phyloP scores from a whole-genome alignment of 345 rosid species.

The Euphorbia pulcherrima region DNA sequence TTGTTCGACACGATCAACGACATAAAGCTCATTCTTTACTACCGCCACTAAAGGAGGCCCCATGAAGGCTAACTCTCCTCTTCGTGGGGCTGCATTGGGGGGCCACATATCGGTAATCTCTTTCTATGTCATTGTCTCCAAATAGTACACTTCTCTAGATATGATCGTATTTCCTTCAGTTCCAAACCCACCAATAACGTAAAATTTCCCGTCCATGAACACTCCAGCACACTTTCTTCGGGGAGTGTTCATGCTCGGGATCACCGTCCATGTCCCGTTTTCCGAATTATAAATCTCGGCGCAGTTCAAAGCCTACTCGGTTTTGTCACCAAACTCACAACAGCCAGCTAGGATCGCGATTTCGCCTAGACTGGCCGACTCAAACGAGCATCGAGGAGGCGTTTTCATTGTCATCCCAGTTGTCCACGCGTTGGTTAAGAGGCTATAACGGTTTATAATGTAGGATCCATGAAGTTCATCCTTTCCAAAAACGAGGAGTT shows the following conservation, averaged over 20 bases:
- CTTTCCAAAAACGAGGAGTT: constrained; percentile 42
- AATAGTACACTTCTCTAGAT: constrained; percentile 64
- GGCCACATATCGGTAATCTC: constrained; percentile 69
- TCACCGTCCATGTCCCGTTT: constrained; percentile 46
- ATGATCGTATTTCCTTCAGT: constrained; percentile 36
- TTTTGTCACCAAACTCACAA: constrained; percentile 47
- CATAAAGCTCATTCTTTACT: constrained; percentile 65
- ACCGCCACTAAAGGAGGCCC: constrained; percentile 73
- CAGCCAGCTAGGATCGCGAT: constrained; percentile 81
- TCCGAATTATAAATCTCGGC: constrained; percentile 69
- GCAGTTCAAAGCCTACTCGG: constrained; percentile 45
- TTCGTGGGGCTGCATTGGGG: too few species aligned
- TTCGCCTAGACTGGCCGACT: constrained; percentile 59
- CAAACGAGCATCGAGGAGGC: constrained; percentile 79
- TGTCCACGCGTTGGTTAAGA: constrained; percentile 39
- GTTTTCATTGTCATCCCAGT: constrained; percentile 38
- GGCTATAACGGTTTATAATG: constrained; percentile 37
- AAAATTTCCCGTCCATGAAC: constrained; percentile 78
- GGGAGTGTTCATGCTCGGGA: constrained; percentile 60
- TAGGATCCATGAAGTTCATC: constrained; percentile 25
- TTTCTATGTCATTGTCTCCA: constrained; percentile 48
- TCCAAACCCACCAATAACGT: constrained; percentile 70
- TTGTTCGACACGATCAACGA: constrained; percentile 51
- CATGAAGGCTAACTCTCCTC: constrained; percentile 24
- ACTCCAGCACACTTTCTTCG: constrained; percentile 77